Base-by-base conservation (phyloP, 768 basidiomycete genomes). In the Phanerochaete sordida region DNA sequence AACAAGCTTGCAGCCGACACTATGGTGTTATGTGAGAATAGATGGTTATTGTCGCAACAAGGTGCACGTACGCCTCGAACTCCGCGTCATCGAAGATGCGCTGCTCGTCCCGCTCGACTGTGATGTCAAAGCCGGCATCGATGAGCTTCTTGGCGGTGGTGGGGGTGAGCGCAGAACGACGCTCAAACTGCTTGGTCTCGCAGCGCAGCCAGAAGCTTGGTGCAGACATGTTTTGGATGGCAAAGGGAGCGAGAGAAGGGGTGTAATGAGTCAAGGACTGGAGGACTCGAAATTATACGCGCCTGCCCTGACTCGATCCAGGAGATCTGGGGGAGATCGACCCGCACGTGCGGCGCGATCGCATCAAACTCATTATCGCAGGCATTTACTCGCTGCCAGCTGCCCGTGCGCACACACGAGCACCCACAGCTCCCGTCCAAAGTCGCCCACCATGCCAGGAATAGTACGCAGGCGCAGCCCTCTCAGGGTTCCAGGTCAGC, bases 101-200 rank as follows among this genome's bases (percentile, higher is more conserved):
- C 75, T 98, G 91, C 54, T 88, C 81, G 73, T 98, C 96, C 64
- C 92, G 85, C 76, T 99, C 97, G 59, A 98, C 95, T 61, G 77
- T 82, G 70, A 99, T 88, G 52, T 89, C 81, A 76, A 98, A 98
- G 39, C 95, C 94, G 47, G 87, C 87, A 66, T 91, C 88, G 71
- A 98, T 85, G 61, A 98, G 84, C 64, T 80, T 83, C 75, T 91
- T 93, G 66, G 95, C 86, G 0, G 92, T 95, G 24, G 90, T 88
- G 2, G 97, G 97, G 12, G 95, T 96, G 64, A 98, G 79, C 8
- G 95, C 95, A 28, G 95, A 87, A 49, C 97, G 91, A 58, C 86
- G 86, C 75, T 99, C 97, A 64, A 95, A 95, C 63, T 86, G 83
- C 74, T 98, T 99, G 72, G 88, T 97, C 80, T 99, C 97, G 78